These are phyloP conservation scores for Platanthera zijinensis DNA, from an alignment of 106 monocot species.

Conservation along the genomic window DNA sequence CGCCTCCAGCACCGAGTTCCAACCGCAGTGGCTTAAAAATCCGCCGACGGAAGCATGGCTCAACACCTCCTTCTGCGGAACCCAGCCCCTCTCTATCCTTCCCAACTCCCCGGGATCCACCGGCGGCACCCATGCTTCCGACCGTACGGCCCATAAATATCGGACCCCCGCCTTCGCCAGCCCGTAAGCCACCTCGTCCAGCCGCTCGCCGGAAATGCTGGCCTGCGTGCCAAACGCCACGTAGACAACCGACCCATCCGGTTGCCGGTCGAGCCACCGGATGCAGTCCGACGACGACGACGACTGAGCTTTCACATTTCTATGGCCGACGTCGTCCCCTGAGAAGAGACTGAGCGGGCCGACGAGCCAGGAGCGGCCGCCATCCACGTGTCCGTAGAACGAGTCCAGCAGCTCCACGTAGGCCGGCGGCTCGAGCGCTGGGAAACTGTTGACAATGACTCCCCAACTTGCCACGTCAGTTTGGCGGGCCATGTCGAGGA, in stretches of 20 bases:
- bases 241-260: constrained; percentile 23
- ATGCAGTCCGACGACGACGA: neutral
- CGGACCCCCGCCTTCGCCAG: constrained; percentile 10
- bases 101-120: neutral
- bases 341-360: constrained; percentile 6
- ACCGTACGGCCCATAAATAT: constrained; percentile 33
- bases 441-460: constrained; percentile 13
- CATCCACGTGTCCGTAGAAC: neutral
- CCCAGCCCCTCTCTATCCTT: constrained; percentile 25
- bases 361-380: constrained; percentile 10
- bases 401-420: constrained; percentile 1
- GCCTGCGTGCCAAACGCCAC: constrained; percentile 44
- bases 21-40: constrained; percentile 59
- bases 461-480: constrained; percentile 1
- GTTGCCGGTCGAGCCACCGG: constrained; percentile 12
- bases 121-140: constrained; percentile 21
- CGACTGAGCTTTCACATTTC: neutral
- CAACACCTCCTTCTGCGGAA: constrained; percentile 32
- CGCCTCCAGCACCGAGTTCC: constrained; percentile 68
- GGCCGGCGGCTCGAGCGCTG: neutral
- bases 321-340: neutral
- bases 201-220: constrained; percentile 14
- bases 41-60: constrained; percentile 23
- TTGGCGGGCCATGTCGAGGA: neutral
- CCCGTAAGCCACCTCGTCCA: constrained; percentile 28